Conservation (phyloP, 768 basidiomycete genomes). For the Serpula lacrymans region DNA sequence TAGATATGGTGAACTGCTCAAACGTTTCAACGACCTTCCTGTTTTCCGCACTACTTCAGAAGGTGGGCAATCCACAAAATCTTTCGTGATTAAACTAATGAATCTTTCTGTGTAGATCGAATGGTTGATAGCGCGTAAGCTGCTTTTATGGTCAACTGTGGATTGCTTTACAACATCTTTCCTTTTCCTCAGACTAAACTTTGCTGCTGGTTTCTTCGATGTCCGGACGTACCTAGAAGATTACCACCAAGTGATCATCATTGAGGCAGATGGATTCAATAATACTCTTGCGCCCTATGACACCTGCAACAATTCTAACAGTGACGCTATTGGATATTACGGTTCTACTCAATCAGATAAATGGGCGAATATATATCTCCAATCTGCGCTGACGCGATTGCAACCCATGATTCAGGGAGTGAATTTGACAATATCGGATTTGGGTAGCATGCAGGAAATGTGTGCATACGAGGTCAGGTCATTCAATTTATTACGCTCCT, state of each 20-base stretch:
- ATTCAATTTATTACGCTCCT: background rate
- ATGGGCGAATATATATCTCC: constrained; percentile 41
- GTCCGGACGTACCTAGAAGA: constrained; percentile 36
- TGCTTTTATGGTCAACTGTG: background rate
- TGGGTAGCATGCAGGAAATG: constrained; percentile 33
- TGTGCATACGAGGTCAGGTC: constrained; percentile 39
- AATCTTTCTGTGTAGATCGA: constrained; percentile 16
- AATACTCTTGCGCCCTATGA: constrained; percentile 44
- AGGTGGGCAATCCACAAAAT: constrained; percentile 19
- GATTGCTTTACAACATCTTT: constrained; percentile 16
- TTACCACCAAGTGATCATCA: constrained; percentile 46
- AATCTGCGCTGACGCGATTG: constrained; percentile 32
- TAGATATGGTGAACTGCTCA: constrained; percentile 45
- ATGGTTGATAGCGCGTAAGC: constrained; percentile 32
- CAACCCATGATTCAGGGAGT: constrained; percentile 29
- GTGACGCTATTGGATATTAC: constrained; percentile 17
- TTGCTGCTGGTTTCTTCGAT: constrained; percentile 50
- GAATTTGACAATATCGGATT: constrained; percentile 24
- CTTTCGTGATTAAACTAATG: background rate
- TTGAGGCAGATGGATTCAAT: constrained; percentile 44
- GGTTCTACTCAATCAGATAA: constrained; percentile 18
- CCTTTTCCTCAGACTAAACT: constrained; percentile 32
- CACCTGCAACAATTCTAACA: constrained; percentile 28
- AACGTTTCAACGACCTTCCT: constrained; percentile 39
- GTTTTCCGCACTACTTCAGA: constrained; percentile 48